Evolutionary conservation across 2,329 filamentous ascomycete genomes (phyloP), one percentile per base, ranked within the genome.

Genomic region (Fusarium globosum): DNA sequence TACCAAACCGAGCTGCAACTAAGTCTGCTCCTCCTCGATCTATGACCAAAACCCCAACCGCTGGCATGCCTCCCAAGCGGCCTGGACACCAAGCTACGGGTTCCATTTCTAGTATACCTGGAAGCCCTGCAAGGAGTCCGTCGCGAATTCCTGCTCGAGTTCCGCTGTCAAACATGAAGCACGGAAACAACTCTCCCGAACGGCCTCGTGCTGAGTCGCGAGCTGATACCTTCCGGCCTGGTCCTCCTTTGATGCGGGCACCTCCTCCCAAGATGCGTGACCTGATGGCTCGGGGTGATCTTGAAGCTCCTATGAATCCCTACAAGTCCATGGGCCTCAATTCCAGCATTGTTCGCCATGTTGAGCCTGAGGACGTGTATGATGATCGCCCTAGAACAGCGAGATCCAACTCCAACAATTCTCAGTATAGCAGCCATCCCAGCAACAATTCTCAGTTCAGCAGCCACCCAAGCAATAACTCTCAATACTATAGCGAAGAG

Each of bases 191-290:
- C 82, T 97, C 94, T 14, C 93, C 94, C 11, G 94, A 97, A 78
- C 92, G 95, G 48, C 80, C 84, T 21, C 86, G 83, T 71, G 83
- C 82, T 59, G 83, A 82, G 70, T 82, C 79, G 48, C 84, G 83
- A 70, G 80, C 84, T 52, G 84, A 86, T 49, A 84, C 86, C 58
- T 80, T 89, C 62, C 86, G 88, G 21, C 83, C 85, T 30, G 88
- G 87, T 33, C 88, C 89, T 58, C 89, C 89, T 1, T 51, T 77
- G 57, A 81, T 87, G 78, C 87, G 91, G 70, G 92, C 92, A 4
- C 94, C 94, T 41, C 95, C 95, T 18, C 96, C 96, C 55, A 96
- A 95, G 81, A 98, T 98, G 95, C 91, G 96, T 73, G 94, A 97
- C 46, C 87, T 98, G 57, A 79, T 84, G 52, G 83, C 85, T 13